Evolutionary conservation across 306 rosid species (phyloP).

Genomic region (Vigna mungo): DNA sequence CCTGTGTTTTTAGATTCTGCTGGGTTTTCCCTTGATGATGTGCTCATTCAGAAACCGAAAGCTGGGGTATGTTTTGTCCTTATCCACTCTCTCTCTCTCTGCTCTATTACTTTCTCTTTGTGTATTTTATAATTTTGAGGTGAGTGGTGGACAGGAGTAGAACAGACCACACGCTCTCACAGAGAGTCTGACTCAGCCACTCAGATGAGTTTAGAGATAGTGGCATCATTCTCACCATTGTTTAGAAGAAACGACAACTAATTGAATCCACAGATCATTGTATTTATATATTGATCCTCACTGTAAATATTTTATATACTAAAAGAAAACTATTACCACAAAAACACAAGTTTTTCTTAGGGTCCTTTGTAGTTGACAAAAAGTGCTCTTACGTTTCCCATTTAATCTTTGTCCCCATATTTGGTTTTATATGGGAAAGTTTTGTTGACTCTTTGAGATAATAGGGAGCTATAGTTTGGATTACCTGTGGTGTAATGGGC

Average conservation of each 20-base stretch:
- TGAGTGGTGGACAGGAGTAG: constrained; percentile 37
- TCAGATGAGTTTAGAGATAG: constrained; percentile 29
- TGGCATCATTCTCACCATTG: constrained; percentile 32
- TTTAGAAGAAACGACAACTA: constrained; percentile 31
- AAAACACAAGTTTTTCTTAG: background rate
- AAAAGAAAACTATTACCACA: background rate
- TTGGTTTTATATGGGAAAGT: constrained; percentile 5
- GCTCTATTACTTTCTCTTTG: background rate
- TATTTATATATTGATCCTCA: constrained; percentile 17
- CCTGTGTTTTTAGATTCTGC: constrained; percentile 91
- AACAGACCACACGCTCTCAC: constrained; percentile 32
- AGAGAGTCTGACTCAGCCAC: constrained; percentile 12
- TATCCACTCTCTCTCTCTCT: background rate
- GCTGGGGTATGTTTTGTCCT: constrained; percentile 75
- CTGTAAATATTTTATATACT: constrained; percentile 18
- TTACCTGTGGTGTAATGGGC: constrained; percentile 1
- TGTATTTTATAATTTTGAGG: constrained; percentile 16
- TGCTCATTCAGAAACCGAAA: constrained; percentile 91
- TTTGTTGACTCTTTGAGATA: background rate
- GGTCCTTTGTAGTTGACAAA: constrained; percentile 25
- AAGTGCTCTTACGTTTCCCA: constrained; percentile 16
- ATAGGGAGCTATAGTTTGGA: background rate
- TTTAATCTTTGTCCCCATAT: constrained; percentile 19
- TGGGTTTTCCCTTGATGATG: constrained; percentile 76
- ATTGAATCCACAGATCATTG: constrained; percentile 20